phyloP scores from a whole-genome alignment of 2,329 filamentous ascomycete genomes.

The Diaporthe vaccinii region DNA sequence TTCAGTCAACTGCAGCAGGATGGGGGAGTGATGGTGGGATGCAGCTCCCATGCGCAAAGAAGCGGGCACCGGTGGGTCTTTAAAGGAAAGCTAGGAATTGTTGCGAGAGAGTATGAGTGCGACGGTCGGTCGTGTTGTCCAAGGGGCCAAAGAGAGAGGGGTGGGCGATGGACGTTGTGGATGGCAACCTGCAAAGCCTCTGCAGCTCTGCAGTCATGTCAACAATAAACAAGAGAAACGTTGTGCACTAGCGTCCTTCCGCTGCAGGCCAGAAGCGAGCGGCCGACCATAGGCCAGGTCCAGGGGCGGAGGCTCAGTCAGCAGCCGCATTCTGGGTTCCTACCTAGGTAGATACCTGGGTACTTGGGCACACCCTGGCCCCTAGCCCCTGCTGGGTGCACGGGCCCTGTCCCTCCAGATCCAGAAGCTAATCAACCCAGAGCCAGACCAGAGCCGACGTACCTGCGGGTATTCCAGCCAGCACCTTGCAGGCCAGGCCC shows the following conservation, averaged over 20 bases:
- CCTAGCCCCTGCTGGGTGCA: not conserved
- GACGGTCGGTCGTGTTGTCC: slow-evolving; percentile 8
- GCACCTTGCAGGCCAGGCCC: not conserved
- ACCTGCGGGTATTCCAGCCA: not conserved
- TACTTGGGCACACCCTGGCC: not conserved
- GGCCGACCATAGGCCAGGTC: too few relatives aligned
- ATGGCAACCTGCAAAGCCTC: slow-evolving; percentile 21
- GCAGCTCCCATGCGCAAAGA: slow-evolving; percentile 18
- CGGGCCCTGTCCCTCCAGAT: slow-evolving; percentile 12
- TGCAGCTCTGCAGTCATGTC: slow-evolving; percentile 20
- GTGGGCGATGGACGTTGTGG: slow-evolving; percentile 1
- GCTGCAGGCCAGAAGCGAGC: not conserved
- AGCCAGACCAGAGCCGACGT: not conserved
- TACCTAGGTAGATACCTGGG: not conserved
- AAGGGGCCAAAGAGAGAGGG: not conserved
- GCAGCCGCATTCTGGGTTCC: not conserved
- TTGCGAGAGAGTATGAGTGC: not conserved
- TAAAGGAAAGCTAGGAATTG: not conserved
- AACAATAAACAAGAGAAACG: slow-evolving; percentile 31
- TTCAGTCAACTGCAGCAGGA: not conserved
- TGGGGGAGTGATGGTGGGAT: slow-evolving; percentile 5
- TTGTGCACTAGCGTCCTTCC: slow-evolving; percentile 11
- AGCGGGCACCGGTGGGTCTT: slow-evolving; percentile 29
- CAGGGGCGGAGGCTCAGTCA: not conserved
- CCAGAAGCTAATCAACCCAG: not conserved